Evolutionary conservation across 192 early-diverging fungal species (phyloP).

Genomic region (Spizellomyces punctatus): DNA sequence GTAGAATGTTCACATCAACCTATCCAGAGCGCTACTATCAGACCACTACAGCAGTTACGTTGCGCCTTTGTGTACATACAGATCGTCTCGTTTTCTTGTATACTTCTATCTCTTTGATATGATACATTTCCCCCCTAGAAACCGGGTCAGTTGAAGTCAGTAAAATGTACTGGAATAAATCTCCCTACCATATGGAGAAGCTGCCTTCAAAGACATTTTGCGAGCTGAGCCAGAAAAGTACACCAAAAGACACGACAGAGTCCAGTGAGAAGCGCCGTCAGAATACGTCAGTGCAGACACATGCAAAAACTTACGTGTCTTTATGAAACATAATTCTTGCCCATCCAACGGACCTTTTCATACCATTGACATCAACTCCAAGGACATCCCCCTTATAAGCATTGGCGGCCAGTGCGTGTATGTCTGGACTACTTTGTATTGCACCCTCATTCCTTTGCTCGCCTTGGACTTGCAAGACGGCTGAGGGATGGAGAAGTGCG

Average conservation of each 20-base stretch:
- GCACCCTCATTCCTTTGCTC: not conserved
- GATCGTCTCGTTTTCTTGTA: slow-evolving; percentile 34
- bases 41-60: too few relatives aligned
- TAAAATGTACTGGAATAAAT: too few relatives aligned
- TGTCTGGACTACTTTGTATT: not conserved
- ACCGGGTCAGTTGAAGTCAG: too few relatives aligned
- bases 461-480: slow-evolving; percentile 18
- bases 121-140: slow-evolving; percentile 29
- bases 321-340: slow-evolving; percentile 22
- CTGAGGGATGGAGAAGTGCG: slow-evolving; percentile 31
- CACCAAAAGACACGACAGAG: too few relatives aligned
- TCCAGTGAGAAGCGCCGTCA: too few relatives aligned
- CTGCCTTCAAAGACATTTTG: slow-evolving; percentile 30
- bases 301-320: not conserved
- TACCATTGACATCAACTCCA: slow-evolving; percentile 1
- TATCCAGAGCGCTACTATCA: too few relatives aligned
- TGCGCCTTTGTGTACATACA: too few relatives aligned
- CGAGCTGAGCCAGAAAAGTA: not conserved
- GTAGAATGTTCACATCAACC: slow-evolving; percentile 38
- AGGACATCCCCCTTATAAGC: slow-evolving; percentile 30
- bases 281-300: too few relatives aligned
- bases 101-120: slow-evolving; percentile 35
- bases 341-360: slow-evolving; percentile 21
- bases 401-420: slow-evolving; percentile 5
- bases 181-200: slow-evolving; percentile 10